These are phyloP conservation scores for Scedosporium minutisporum DNA, from an alignment of 2,329 filamentous ascomycete genomes.

Conservation along the genomic window DNA sequence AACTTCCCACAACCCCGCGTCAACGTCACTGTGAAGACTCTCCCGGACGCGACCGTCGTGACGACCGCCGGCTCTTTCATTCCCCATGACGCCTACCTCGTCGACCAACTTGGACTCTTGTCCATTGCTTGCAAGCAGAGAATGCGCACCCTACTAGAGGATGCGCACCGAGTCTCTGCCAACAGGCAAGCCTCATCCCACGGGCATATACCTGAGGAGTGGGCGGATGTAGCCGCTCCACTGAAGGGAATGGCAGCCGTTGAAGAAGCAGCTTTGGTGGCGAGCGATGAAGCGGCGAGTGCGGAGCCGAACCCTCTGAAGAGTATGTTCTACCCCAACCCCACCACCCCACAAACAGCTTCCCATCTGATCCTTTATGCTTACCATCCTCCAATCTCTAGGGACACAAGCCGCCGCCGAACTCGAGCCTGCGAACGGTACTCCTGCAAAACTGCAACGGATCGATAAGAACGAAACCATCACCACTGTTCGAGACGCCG, in stretches of 20 bases:
- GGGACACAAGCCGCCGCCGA: slow-evolving; percentile 8
- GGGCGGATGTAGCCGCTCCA: slow-evolving; percentile 58
- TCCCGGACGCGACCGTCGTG: slow-evolving; percentile 54
- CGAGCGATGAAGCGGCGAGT: slow-evolving; percentile 38
- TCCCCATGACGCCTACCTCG: slow-evolving; percentile 64
- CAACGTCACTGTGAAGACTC: slow-evolving; percentile 43
- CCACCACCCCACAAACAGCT: neutral
- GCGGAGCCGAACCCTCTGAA: slow-evolving; percentile 47
- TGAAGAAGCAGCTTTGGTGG: slow-evolving; percentile 16
- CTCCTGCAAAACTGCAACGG: slow-evolving; percentile 37
- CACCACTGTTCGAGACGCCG: slow-evolving; percentile 48
- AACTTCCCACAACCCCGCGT: slow-evolving; percentile 43
- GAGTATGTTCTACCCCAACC: slow-evolving; percentile 36
- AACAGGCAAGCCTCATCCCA: slow-evolving; percentile 71
- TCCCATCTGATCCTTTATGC: neutral
- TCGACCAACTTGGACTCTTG: slow-evolving; percentile 73
- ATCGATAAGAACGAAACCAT: slow-evolving; percentile 41
- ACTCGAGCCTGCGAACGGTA: slow-evolving; percentile 24
- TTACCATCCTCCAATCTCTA: slow-evolving; percentile 10
- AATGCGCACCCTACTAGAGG: slow-evolving; percentile 65
- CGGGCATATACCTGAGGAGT: slow-evolving; percentile 67
- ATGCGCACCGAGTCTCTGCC: slow-evolving; percentile 60
- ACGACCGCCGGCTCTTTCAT: slow-evolving; percentile 59
- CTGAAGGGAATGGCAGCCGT: slow-evolving; percentile 29
- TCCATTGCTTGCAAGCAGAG: slow-evolving; percentile 77